Conservation (phyloP, 345 rosid species). For the Rhizophora apiculata region DNA sequence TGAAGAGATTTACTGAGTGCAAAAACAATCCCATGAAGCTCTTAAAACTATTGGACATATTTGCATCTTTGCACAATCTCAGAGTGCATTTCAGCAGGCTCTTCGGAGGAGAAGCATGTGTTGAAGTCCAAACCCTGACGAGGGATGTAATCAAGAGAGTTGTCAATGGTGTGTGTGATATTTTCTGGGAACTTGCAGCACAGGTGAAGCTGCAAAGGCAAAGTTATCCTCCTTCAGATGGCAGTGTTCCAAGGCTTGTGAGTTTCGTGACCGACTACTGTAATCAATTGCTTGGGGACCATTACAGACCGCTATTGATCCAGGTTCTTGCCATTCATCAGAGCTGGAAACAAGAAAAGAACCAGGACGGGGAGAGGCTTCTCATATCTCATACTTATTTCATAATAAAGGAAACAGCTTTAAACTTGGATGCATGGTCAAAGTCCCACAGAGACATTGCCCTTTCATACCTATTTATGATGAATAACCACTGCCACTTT, state of each 20-base stretch:
- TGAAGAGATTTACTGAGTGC: slow-evolving; percentile 48
- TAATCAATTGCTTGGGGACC: slow-evolving; percentile 49
- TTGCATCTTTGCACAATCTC: slow-evolving; percentile 50
- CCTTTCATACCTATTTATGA: slow-evolving; percentile 74
- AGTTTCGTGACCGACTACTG: slow-evolving; percentile 64
- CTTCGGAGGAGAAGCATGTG: slow-evolving; percentile 51
- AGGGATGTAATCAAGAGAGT: slow-evolving; percentile 56
- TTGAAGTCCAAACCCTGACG: slow-evolving; percentile 51
- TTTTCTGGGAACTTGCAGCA: slow-evolving; percentile 67
- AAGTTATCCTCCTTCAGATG: slow-evolving; percentile 49
- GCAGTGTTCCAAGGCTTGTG: slow-evolving; percentile 59
- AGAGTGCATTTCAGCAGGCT: slow-evolving; percentile 61
- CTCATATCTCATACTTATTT: slow-evolving; percentile 46
- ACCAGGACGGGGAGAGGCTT: slow-evolving; percentile 36
- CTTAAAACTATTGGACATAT: slow-evolving; percentile 59
- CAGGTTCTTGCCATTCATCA: slow-evolving; percentile 53
- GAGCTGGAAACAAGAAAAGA: slow-evolving; percentile 61
- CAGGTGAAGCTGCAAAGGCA: slow-evolving; percentile 67
- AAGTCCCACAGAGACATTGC: slow-evolving; percentile 38
- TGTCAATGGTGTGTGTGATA: slow-evolving; percentile 52
- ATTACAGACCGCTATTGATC: slow-evolving; percentile 48
- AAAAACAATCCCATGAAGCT: slow-evolving; percentile 64
- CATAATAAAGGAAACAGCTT: slow-evolving; percentile 52
- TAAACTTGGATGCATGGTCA: slow-evolving; percentile 75
- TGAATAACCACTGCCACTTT: slow-evolving; percentile 78